A percentile compares a stretch with the other conserved stretches of the same genome.
phyloP scores from a whole-genome alignment of 345 rosid genomes.

The Odontarrhena argentea region DNA sequence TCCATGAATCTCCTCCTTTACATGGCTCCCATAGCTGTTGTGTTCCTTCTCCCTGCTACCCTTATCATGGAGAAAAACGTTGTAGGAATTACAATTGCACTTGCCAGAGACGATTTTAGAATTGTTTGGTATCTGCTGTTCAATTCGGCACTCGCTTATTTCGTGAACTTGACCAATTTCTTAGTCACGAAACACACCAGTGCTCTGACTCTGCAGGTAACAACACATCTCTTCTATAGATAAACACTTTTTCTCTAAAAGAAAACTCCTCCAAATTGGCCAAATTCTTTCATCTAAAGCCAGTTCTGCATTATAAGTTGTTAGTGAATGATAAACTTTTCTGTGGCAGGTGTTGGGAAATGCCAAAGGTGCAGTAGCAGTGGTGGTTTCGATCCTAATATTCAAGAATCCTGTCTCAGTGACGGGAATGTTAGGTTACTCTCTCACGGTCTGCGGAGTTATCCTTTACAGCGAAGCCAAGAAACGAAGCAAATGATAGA shows the following conservation, averaged over 20 bases:
- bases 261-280: background rate
- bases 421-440: conserved; percentile 61
- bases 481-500: conserved; percentile 48
- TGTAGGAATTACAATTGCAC: conserved; percentile 43
- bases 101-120: conserved; percentile 55
- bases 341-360: conserved; percentile 59
- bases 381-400: conserved; percentile 57
- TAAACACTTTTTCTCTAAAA: background rate
- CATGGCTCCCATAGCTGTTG: conserved; percentile 61
- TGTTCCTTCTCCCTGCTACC: conserved; percentile 55
- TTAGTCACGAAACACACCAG: conserved; percentile 63
- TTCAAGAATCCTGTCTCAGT: conserved; percentile 62
- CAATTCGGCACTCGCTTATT: conserved; percentile 56
- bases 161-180: conserved; percentile 62
- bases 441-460: conserved; percentile 57
- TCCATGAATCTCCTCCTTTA: conserved; percentile 60
- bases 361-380: conserved; percentile 68
- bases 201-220: conserved; percentile 61
- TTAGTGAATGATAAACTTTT: conserved; percentile 13
- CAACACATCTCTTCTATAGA: conserved; percentile 12
- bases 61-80: conserved; percentile 59
- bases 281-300: conserved; percentile 6
- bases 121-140: conserved; percentile 55
- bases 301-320: background rate
- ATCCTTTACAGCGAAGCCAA: conserved; percentile 58